Percentiles rank a stretch among this genome's conserved stretches.
Conservation (phyloP, 306 rosid species). For the Sechiopsis laciniata region DNA sequence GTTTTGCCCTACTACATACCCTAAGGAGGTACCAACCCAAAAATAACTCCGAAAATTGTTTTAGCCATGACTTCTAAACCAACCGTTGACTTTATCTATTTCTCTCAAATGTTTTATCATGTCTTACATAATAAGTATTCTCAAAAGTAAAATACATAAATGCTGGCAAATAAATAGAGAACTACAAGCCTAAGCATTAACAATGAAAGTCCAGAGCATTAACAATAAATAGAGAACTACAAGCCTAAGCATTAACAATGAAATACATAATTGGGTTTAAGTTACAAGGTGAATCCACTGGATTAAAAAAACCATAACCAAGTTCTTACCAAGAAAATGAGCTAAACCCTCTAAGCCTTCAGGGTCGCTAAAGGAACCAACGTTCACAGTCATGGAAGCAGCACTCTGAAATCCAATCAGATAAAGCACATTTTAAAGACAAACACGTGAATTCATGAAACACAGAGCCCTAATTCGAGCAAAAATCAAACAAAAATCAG, state of each 20-base stretch:
- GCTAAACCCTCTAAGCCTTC: conserved; percentile 90
- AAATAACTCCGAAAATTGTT: neutral
- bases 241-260: neutral
- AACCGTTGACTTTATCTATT: neutral
- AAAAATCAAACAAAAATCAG: conserved; percentile 6
- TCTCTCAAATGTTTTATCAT: neutral
- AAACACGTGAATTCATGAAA: neutral
- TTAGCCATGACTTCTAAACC: neutral
- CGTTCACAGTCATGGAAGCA: conserved; percentile 89
- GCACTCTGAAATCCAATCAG: conserved; percentile 51
- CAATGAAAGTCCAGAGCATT: neutral
- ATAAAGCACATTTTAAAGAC: neutral
- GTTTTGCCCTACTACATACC: too few relatives aligned
- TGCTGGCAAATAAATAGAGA: neutral
- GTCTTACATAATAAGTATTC: neutral
- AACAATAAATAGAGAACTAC: neutral
- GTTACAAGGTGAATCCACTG: neutral
- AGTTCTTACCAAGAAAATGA: conserved; percentile 68
- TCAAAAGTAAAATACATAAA: neutral
- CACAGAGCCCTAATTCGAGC: neutral
- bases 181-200: neutral
- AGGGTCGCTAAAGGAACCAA: conserved; percentile 84
- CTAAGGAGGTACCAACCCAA: too few relatives aligned
- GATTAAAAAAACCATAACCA: neutral
- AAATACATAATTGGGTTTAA: neutral